These are phyloP conservation scores for Musa troglodytarum DNA, from an alignment of 176 grass and related monocot species.

Conservation along the genomic window DNA sequence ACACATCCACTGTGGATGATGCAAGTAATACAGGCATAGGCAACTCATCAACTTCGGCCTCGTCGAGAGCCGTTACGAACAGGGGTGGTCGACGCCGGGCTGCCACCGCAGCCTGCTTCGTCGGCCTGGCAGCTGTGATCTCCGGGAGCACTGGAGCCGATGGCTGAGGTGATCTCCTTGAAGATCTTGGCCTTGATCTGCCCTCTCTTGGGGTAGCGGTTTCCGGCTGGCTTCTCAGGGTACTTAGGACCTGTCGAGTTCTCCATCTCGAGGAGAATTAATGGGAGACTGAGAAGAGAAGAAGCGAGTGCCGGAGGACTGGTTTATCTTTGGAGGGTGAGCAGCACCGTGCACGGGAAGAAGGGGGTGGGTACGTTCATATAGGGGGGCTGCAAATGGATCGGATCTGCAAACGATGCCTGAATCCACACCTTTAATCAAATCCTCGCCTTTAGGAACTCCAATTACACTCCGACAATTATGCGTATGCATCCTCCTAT, in stretches of 20 bases:
- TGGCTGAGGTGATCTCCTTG: conserved; percentile 20
- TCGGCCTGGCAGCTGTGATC: not conserved
- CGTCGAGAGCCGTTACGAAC: not conserved
- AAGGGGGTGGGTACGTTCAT: no score
- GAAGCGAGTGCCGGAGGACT: not conserved
- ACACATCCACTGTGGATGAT: no score
- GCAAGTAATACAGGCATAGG: no score
- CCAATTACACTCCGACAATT: no score
- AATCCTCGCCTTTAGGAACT: no score
- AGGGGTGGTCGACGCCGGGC: not conserved
- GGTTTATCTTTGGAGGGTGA: no score
- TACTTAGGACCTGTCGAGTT: not conserved
- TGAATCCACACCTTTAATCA: no score
- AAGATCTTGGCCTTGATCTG: conserved; percentile 47
- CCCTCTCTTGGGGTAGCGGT: conserved; percentile 54
- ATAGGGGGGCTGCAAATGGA: no score
- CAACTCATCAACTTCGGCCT: not conserved
- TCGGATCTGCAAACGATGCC: no score
- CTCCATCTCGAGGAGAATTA: not conserved
- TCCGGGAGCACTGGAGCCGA: conserved; percentile 19
- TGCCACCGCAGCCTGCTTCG: not conserved
- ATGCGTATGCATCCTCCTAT: no score
- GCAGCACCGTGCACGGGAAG: no score
- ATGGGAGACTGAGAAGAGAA: not conserved
- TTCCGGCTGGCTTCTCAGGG: conserved; percentile 30